These are phyloP conservation scores for Amauroascus niger DNA, from an alignment of 2,329 filamentous ascomycete genomes.

Conservation along the genomic window DNA sequence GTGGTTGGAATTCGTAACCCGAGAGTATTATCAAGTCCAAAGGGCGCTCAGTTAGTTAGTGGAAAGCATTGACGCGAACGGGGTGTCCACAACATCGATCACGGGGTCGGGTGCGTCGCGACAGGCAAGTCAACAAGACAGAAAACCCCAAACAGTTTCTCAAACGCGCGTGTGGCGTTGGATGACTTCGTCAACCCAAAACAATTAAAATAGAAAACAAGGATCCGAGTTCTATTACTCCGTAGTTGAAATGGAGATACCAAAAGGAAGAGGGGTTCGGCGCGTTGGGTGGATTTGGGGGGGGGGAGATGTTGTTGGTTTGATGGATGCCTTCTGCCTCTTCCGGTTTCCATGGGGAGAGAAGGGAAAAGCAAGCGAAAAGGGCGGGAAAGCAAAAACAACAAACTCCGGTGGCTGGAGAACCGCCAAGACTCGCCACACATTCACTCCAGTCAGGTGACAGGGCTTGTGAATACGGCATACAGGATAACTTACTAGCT, in stretches of 20 bases:
- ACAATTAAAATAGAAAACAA: too few species aligned
- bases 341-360: too few species aligned
- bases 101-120: neutral
- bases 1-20: neutral
- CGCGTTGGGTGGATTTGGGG: too few species aligned
- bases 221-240: too few species aligned
- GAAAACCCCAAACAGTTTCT: neutral
- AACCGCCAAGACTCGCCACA: neutral
- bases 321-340: constrained; percentile 4
- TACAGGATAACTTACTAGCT: constrained; percentile 4
- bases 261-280: neutral
- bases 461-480: too few species aligned
- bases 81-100: neutral
- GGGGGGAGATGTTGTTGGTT: neutral
- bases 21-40: neutral
- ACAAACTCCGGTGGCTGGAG: constrained; percentile 15
- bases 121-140: neutral
- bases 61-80: constrained; percentile 8
- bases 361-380: neutral
- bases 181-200: neutral
- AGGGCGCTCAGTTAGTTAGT: neutral
- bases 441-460: too few species aligned
- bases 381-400: neutral
- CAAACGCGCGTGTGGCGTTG: neutral
- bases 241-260: too few species aligned